Percentiles rank a stretch among this genome's conserved stretches.
Conservation (phyloP, 2,329 filamentous ascomycete species). For the Podosphaera xanthii region DNA sequence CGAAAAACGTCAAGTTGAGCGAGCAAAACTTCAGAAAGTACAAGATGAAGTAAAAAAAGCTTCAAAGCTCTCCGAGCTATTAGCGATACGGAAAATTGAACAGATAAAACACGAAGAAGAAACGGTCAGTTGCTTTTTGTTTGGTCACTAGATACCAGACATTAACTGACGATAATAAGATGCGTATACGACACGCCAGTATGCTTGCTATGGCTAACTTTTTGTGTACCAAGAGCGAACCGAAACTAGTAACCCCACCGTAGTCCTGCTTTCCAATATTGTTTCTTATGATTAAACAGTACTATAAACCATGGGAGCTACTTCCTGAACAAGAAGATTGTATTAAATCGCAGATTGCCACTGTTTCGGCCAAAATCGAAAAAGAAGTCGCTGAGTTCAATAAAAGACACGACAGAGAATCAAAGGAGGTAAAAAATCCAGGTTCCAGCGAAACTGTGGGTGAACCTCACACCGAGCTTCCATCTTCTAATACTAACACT, state of each 20-base stretch:
- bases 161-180: conserved; percentile 5
- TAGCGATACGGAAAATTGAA: conserved; percentile 37
- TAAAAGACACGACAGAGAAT: conserved; percentile 18
- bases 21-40: conserved; percentile 45
- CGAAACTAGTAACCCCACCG: conserved; percentile 41
- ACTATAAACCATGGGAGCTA: conserved; percentile 67
- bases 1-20: conserved; percentile 60
- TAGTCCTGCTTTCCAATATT: not conserved
- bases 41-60: conserved; percentile 46
- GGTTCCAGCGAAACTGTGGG: conserved; percentile 20
- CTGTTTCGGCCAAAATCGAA: conserved; percentile 38
- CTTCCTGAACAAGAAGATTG: conserved; percentile 42
- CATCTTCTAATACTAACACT: conserved; percentile 15
- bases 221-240: conserved; percentile 47
- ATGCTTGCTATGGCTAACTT: conserved; percentile 49
- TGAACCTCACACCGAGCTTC: conserved; percentile 22
- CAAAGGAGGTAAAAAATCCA: conserved; percentile 10
- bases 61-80: conserved; percentile 40
- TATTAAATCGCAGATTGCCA: conserved; percentile 47
- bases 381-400: conserved; percentile 41
- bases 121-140: conserved; percentile 32
- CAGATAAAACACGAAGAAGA: conserved; percentile 56
- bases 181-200: conserved; percentile 52
- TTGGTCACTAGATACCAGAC: not conserved
- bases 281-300: conserved; percentile 27